A percentile compares a stretch with the other conserved stretches of the same genome.
Conservation (phyloP, 129 eudicot genomes). For the Ambrosia trifida region DNA sequence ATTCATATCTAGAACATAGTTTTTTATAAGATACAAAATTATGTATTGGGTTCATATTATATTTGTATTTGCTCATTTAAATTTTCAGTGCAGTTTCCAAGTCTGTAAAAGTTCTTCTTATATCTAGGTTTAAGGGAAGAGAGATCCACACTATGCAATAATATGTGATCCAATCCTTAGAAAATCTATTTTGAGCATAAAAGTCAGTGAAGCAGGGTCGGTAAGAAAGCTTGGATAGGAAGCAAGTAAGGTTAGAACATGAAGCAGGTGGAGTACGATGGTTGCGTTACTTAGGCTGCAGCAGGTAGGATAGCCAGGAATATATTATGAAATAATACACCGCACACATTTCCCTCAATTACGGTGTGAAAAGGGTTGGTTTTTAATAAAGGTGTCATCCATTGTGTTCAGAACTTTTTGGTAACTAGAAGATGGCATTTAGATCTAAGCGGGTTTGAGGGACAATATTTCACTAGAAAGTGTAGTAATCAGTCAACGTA, state of each 20-base stretch:
- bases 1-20: too few relatives aligned
- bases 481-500: too few relatives aligned
- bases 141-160: too few relatives aligned
- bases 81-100: background rate
- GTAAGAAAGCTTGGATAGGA: background rate
- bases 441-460: background rate
- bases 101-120: background rate
- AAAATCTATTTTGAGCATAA: too few relatives aligned
- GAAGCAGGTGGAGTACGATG: background rate
- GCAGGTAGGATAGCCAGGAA: background rate
- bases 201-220: too few relatives aligned
- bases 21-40: too few relatives aligned
- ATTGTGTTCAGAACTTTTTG: background rate
- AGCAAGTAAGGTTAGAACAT: background rate
- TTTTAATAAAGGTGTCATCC: conserved; percentile 2
- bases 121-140: background rate
- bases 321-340: background rate
- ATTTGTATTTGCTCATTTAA: background rate
- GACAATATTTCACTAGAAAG: background rate
- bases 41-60: too few relatives aligned
- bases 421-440: background rate
- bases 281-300: background rate
- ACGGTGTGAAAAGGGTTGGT: background rate
- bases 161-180: too few relatives aligned
- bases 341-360: background rate